Conservation (phyloP, 306 rosid species). For the Rosa chinensis region DNA sequence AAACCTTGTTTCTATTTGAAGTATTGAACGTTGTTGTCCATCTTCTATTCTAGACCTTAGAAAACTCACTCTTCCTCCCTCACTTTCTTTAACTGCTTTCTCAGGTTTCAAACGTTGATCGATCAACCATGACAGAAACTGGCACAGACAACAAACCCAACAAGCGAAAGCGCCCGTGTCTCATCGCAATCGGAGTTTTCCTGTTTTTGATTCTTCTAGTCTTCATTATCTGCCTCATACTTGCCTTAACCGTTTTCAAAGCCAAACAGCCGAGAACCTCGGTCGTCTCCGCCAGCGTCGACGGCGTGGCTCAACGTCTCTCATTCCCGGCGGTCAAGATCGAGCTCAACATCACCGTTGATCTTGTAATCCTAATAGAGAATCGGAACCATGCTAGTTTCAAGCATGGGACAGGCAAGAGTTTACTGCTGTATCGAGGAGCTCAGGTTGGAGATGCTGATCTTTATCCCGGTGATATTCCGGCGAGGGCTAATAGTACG, state of each 20-base stretch:
- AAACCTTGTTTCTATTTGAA: not conserved
- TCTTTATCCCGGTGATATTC: constrained; percentile 44
- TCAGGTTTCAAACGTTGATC: not conserved
- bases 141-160: not conserved
- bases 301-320: constrained; percentile 49
- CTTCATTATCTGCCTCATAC: constrained; percentile 30
- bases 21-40: not conserved
- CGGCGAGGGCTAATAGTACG: constrained; percentile 41
- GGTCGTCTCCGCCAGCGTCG: constrained; percentile 42
- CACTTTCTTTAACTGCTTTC: not conserved
- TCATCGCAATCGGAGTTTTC: constrained; percentile 16
- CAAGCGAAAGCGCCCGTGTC: constrained; percentile 26
- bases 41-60: not conserved
- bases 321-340: constrained; percentile 44
- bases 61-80: not conserved
- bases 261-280: constrained; percentile 40
- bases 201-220: constrained; percentile 30
- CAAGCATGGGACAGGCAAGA: constrained; percentile 50
- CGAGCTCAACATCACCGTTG: constrained; percentile 51
- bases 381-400: constrained; percentile 57
- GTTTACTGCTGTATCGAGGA: constrained; percentile 37
- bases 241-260: constrained; percentile 59
- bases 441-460: constrained; percentile 54
- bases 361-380: constrained; percentile 39
- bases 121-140: constrained; percentile 5